phyloP scores from a whole-genome alignment of 495 filamentous ascomycete species.

The Penicillium goetzii region DNA sequence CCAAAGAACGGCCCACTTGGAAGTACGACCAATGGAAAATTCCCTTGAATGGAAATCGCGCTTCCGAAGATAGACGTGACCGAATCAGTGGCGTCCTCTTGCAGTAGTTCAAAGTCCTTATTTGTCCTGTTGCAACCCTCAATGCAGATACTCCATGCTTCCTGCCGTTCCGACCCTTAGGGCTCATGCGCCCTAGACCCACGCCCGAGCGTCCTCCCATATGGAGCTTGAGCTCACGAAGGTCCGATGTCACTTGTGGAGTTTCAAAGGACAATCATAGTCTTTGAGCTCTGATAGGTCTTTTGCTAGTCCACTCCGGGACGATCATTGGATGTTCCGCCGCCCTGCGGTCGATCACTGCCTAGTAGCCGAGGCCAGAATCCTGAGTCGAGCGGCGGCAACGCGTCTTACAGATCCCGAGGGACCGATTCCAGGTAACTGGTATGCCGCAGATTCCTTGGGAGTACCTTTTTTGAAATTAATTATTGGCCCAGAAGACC shows the following conservation, averaged over 20 bases:
- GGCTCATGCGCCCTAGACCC: constrained; percentile 6
- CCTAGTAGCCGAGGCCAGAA: not conserved
- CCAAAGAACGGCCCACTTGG: not conserved
- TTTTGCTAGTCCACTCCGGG: not conserved
- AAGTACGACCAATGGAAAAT: not conserved
- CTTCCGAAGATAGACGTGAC: not conserved
- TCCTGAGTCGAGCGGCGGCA: constrained; percentile 3
- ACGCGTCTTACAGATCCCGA: constrained; percentile 3
- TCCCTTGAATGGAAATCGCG: not conserved
- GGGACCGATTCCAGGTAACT: constrained; percentile 1
- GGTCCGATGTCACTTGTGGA: not conserved
- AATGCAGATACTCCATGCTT: constrained; percentile 2
- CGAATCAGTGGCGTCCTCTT: not conserved
- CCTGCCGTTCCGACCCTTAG: constrained; percentile 3
- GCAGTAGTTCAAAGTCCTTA: not conserved
- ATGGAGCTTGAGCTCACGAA: not conserved
- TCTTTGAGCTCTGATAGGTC: not conserved
- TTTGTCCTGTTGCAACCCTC: not conserved
- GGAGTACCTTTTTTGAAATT: not conserved
- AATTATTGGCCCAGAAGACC: not conserved
- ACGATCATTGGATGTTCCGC: constrained; percentile 2
- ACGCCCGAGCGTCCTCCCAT: constrained; percentile 1
- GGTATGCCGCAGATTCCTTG: constrained; percentile 13
- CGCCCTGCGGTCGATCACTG: constrained; percentile 9
- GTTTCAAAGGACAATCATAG: not conserved